Conservation (phyloP, 1,284 basidiomycete genomes). For the Irpex rosettiformis region DNA sequence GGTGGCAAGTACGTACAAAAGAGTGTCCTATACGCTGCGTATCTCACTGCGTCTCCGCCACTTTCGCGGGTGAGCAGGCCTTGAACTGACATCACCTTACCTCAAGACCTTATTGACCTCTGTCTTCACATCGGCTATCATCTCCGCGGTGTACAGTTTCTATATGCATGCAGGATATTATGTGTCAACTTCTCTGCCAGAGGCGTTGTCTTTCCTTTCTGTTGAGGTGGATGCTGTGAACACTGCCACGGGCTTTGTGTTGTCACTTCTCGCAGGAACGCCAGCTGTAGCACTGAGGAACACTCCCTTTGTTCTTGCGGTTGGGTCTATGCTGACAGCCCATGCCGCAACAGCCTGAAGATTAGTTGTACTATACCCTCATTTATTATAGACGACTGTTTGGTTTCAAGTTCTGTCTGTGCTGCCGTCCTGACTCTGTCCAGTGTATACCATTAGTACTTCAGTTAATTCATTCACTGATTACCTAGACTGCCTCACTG, state of each 20-base stretch:
- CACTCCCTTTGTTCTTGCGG: constrained; percentile 65
- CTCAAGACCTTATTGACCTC: constrained; percentile 56
- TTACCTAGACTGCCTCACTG: no score
- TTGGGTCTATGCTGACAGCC: constrained; percentile 86
- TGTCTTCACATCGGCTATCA: constrained; percentile 47
- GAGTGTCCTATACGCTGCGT: no score
- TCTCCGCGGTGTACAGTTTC: constrained; percentile 78
- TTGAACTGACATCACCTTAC: constrained; percentile 46
- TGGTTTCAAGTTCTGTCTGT: no score
- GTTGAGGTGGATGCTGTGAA: constrained; percentile 75
- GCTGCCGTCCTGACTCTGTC: no score
- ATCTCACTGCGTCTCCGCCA: constrained; percentile 1
- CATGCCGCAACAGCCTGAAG: constrained; percentile 69
- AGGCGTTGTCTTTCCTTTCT: constrained; percentile 65
- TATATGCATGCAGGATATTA: constrained; percentile 83
- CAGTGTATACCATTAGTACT: no score
- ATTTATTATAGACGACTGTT: no score
- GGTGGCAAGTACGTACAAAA: constrained; percentile 76
- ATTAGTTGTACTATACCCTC: no score
- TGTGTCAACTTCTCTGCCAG: constrained; percentile 58
- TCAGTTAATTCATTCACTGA: no score
- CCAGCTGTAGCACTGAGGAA: constrained; percentile 29
- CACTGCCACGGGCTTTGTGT: constrained; percentile 57
- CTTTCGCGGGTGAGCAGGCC: constrained; percentile 72
- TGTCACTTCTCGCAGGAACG: constrained; percentile 40